Evolutionary conservation across 1,284 basidiomycete genomes (phyloP).

Genomic region (Vanrija pseudolonga): DNA sequence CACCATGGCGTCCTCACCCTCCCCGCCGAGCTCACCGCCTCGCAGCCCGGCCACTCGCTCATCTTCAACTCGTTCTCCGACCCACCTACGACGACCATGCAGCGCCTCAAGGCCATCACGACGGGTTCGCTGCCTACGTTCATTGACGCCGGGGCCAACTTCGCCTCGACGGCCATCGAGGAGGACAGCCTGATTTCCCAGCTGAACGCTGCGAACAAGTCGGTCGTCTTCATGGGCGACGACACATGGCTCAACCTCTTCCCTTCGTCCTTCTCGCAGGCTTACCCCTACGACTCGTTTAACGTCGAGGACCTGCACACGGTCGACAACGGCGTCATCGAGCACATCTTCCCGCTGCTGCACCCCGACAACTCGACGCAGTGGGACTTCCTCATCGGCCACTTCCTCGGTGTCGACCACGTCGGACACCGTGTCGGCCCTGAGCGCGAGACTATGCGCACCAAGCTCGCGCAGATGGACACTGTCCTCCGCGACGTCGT

Average conservation of each 20-base stretch:
- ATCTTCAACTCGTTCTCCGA: conserved; percentile 87
- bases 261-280: conserved; percentile 68
- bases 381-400: conserved; percentile 85
- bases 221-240: conserved; percentile 78
- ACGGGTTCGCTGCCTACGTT: conserved; percentile 96
- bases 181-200: conserved; percentile 79
- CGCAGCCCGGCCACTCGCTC: conserved; percentile 67
- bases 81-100: conserved; percentile 92
- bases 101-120: conserved; percentile 90
- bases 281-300: conserved; percentile 90
- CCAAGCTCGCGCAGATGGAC: conserved; percentile 85
- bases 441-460: conserved; percentile 76
- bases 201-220: conserved; percentile 49
- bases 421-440: conserved; percentile 93
- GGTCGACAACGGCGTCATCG: conserved; percentile 85
- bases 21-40: conserved; percentile 64
- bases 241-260: conserved; percentile 95
- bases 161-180: conserved; percentile 75
- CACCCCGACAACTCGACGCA: conserved; percentile 46
- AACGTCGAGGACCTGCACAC: conserved; percentile 97
- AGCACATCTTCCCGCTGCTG: conserved; percentile 77
- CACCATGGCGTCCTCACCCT: conserved; percentile 80
- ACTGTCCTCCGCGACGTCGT: conserved; percentile 70
- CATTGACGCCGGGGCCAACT: conserved; percentile 87
- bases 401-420: conserved; percentile 96